Conservation (phyloP, 1,139 yeast species). For the Yamadazyma triangularis region DNA sequence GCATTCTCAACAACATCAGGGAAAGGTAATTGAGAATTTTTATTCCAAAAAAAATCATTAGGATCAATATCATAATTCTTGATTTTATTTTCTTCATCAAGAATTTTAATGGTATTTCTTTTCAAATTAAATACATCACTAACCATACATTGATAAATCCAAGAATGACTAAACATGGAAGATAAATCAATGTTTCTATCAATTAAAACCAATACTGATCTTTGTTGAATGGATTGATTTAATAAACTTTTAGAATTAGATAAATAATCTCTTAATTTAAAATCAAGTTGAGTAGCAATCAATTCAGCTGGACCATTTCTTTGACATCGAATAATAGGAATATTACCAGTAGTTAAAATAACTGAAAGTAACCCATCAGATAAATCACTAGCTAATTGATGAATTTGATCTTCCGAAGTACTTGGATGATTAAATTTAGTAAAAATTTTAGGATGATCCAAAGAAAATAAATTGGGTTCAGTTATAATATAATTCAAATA, state of each 20-base stretch:
- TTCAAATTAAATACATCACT: conserved; percentile 83
- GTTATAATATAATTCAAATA: conserved; percentile 88
- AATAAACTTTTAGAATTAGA: conserved; percentile 51
- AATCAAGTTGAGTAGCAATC: conserved; percentile 82
- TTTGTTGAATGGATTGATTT: conserved; percentile 30
- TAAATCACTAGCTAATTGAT: conserved; percentile 59
- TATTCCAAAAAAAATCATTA: conserved; percentile 85
- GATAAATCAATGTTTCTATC: conserved; percentile 90
- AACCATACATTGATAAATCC: conserved; percentile 97
- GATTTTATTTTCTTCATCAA: conserved; percentile 23
- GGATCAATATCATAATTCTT: conserved; percentile 86
- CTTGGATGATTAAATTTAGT: conserved; percentile 64
- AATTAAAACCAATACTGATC: conserved; percentile 74
- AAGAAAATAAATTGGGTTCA: conserved; percentile 83
- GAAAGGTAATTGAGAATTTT: conserved; percentile 83
- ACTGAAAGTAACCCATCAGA: conserved; percentile 81
- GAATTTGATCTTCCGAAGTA: conserved; percentile 73
- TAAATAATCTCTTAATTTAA: conserved; percentile 77
- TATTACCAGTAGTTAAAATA: conserved; percentile 61
- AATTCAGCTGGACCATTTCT: conserved; percentile 94
- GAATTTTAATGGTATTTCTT: conserved; percentile 59
- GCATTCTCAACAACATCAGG: conserved; percentile 98
- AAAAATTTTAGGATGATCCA: conserved; percentile 67
- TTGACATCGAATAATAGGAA: conserved; percentile 90
- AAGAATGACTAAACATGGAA: conserved; percentile 93